phyloP scores from a whole-genome alignment of 495 filamentous ascomycete genomes.

The Diplogelasinospora grovesii region DNA sequence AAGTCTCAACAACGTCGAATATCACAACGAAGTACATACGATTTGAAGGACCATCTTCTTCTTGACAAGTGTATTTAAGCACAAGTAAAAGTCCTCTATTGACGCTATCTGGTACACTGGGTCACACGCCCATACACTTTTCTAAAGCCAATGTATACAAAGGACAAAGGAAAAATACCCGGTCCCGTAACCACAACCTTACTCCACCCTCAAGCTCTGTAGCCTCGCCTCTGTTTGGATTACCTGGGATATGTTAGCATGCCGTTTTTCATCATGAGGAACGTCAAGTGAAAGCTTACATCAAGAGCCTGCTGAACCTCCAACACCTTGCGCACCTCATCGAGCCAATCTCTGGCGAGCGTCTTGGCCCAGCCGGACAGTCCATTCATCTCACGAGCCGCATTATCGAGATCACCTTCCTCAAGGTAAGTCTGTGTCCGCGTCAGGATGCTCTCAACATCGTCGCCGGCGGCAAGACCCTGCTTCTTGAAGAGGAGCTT shows the following conservation, averaged over 20 bases:
- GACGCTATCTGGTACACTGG: constrained; percentile 11
- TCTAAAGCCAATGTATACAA: too few species aligned
- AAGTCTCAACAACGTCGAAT: too few species aligned
- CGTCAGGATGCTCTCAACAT: constrained; percentile 89
- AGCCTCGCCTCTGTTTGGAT: constrained; percentile 56
- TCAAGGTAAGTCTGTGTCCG: constrained; percentile 83
- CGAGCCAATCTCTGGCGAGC: constrained; percentile 85
- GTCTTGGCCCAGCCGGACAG: constrained; percentile 91
- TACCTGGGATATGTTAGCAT: constrained; percentile 35
- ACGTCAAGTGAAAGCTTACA: constrained; percentile 54
- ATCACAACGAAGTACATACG: too few species aligned
- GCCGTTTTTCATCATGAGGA: constrained; percentile 2
- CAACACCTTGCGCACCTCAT: constrained; percentile 77
- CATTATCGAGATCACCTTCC: constrained; percentile 84
- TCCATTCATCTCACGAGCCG: constrained; percentile 90
- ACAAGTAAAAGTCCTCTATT: constrained; percentile 6
- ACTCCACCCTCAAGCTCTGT: constrained; percentile 53
- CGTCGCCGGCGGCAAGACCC: constrained; percentile 75
- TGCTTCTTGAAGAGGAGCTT: constrained; percentile 92
- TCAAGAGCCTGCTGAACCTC: constrained; percentile 95
- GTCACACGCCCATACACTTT: too few species aligned
- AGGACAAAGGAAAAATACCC: constrained; percentile 8
- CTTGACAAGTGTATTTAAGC: not conserved
- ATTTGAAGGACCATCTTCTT: too few species aligned
- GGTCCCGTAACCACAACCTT: constrained; percentile 10